Percentiles rank a stretch among this genome's conserved stretches.
These are phyloP conservation scores for Cadophora malorum DNA, from an alignment of 2,329 filamentous ascomycete genomes.

Conservation along the genomic window DNA sequence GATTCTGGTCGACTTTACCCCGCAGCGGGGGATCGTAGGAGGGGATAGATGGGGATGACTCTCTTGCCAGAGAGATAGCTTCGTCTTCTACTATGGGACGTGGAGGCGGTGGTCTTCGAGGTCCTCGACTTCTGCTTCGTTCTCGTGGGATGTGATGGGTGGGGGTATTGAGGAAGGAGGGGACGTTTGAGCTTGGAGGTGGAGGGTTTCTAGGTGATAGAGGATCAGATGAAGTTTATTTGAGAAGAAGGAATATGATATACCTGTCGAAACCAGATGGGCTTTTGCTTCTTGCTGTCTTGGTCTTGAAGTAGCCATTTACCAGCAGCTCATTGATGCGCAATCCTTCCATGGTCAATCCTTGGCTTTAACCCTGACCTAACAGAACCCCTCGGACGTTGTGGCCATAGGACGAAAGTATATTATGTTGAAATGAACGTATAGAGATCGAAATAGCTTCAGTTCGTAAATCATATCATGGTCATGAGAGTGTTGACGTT, in stretches of 20 bases:
- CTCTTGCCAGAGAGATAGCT: slow-evolving; percentile 63
- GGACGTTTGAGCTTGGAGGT: slow-evolving; percentile 9
- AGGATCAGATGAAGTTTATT: slow-evolving; percentile 9
- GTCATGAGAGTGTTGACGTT: slow-evolving; percentile 16
- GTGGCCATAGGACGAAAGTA: slow-evolving; percentile 24
- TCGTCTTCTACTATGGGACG: slow-evolving; percentile 75
- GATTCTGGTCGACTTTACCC: slow-evolving; percentile 72
- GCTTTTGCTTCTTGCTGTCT: slow-evolving; percentile 49
- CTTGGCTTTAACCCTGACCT: slow-evolving; percentile 19
- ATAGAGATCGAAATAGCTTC: neutral
- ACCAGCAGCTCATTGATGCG: slow-evolving; percentile 46
- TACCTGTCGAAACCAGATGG: slow-evolving; percentile 44
- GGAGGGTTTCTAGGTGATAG: neutral
- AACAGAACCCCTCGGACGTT: slow-evolving; percentile 1
- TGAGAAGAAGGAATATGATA: neutral
- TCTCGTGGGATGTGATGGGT: slow-evolving; percentile 22
- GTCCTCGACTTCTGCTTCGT: slow-evolving; percentile 33
- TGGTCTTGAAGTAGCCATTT: slow-evolving; percentile 57
- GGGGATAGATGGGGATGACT: slow-evolving; percentile 48
- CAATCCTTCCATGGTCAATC: slow-evolving; percentile 36
- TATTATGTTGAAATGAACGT: neutral
- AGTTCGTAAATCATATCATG: slow-evolving; percentile 15
- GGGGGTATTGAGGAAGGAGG: slow-evolving; percentile 26
- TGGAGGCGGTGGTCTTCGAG: slow-evolving; percentile 54
- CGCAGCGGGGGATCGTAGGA: slow-evolving; percentile 63